These are phyloP conservation scores for Colletotrichum horii DNA, from an alignment of 2,329 filamentous ascomycete genomes.

Conservation along the genomic window DNA sequence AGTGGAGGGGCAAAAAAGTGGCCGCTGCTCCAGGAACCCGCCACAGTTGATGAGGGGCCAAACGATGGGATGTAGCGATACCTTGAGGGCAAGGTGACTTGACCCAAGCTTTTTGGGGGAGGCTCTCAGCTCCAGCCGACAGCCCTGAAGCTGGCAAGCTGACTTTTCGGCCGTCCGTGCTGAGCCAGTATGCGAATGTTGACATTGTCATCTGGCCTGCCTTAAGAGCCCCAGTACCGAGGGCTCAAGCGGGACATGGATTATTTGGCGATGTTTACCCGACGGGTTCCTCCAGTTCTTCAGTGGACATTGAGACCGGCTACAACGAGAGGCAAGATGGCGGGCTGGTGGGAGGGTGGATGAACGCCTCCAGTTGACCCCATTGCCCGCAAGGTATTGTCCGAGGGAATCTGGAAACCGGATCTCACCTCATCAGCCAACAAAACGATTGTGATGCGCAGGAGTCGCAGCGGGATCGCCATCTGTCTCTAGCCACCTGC, in stretches of 20 bases:
- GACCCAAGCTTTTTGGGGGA: constrained; percentile 8
- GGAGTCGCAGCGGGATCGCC: background rate
- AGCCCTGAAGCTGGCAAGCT: background rate
- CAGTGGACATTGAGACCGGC: background rate
- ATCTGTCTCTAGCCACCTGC: background rate
- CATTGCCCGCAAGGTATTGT: background rate
- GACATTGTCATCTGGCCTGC: background rate
- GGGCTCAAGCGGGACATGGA: too few species aligned
- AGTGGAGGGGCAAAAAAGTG: constrained; percentile 11
- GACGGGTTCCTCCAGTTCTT: constrained; percentile 8
- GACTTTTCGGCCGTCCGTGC: background rate
- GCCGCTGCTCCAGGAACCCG: constrained; percentile 12
- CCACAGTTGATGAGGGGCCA: background rate
- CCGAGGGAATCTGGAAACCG: background rate
- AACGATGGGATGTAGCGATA: background rate
- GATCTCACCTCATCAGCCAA: background rate
- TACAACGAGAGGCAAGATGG: background rate
- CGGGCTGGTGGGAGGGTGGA: background rate
- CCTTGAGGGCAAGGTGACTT: background rate
- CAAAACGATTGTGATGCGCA: constrained; percentile 16
- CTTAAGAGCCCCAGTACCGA: too few species aligned
- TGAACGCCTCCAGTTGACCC: background rate
- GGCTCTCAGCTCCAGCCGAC: background rate
- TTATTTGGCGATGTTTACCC: too few species aligned
- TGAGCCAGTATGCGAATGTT: background rate